Conservation (phyloP, 805 yeast species). For the Yarrowia sp. region DNA sequence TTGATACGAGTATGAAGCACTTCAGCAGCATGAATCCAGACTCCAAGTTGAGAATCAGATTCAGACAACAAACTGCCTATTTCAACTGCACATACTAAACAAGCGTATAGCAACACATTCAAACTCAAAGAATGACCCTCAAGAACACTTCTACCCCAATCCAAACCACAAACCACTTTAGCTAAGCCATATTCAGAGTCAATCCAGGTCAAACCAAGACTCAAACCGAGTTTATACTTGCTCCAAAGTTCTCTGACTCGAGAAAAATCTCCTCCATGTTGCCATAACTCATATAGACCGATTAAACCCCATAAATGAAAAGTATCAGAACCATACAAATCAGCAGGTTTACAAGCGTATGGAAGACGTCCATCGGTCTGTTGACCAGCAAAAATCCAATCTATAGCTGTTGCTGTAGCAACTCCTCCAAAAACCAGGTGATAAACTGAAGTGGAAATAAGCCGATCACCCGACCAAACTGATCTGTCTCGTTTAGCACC, state of each 20-base stretch:
- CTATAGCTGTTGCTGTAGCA: not conserved
- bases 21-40: not conserved
- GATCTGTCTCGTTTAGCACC: not conserved
- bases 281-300: not conserved
- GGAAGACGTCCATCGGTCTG: constrained; percentile 1
- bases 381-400: constrained; percentile 4
- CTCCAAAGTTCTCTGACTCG: not conserved
- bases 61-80: not conserved
- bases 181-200: not conserved
- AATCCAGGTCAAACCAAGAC: not conserved
- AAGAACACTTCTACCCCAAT: not conserved
- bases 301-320: constrained; percentile 8
- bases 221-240: not conserved
- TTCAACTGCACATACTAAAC: not conserved
- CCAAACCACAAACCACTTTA: not conserved
- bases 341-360: constrained; percentile 7
- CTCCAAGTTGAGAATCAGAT: not conserved
- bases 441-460: not conserved
- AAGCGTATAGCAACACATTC: constrained; percentile 1
- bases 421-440: not conserved
- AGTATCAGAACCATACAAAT: constrained; percentile 12
- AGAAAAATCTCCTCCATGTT: not conserved
- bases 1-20: not conserved
- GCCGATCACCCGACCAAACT: constrained; percentile 9
- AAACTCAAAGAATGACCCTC: not conserved